These are phyloP conservation scores for Penicillium concentricum DNA, from an alignment of 2,329 filamentous ascomycete genomes.

Conservation along the genomic window DNA sequence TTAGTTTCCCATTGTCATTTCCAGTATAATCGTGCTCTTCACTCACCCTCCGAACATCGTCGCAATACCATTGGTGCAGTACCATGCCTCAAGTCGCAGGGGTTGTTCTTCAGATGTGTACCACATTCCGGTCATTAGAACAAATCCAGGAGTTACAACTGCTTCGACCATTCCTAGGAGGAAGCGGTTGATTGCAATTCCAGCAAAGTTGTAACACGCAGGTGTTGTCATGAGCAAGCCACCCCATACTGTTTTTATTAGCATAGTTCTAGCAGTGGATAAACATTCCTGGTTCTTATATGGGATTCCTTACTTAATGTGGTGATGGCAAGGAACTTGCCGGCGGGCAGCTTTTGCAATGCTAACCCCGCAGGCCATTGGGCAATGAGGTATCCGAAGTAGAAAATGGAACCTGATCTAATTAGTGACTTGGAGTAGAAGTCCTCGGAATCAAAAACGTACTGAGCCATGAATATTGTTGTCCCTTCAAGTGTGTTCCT, in stretches of 20 bases:
- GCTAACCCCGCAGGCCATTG: conserved; percentile 48
- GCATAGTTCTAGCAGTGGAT: not conserved
- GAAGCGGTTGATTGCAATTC: conserved; percentile 47
- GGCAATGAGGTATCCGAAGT: conserved; percentile 50
- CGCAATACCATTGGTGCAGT: conserved; percentile 59
- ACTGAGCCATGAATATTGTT: conserved; percentile 31
- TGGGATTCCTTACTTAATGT: conserved; percentile 30
- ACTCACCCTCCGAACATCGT: conserved; percentile 59
- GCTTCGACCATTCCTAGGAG: conserved; percentile 51
- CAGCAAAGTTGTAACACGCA: conserved; percentile 45
- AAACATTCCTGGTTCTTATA: fast-evolving
- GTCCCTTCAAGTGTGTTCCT: conserved; percentile 25
- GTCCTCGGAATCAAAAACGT: not conserved
- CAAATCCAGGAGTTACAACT: conserved; percentile 50
- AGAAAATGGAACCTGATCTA: conserved; percentile 46
- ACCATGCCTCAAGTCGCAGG: conserved; percentile 55
- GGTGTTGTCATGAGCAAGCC: conserved; percentile 47
- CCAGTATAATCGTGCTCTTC: not conserved
- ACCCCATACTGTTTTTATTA: conserved; percentile 39
- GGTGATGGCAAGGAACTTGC: conserved; percentile 45
- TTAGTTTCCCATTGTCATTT: not conserved
- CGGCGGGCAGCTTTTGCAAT: conserved; percentile 48
- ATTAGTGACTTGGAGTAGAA: not conserved
- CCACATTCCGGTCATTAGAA: conserved; percentile 54
- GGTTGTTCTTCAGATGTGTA: conserved; percentile 51